A percentile compares a stretch with the other conserved stretches of the same genome.
phyloP scores from a whole-genome alignment of 345 rosid genomes.

The Boechera divaricarpa region DNA sequence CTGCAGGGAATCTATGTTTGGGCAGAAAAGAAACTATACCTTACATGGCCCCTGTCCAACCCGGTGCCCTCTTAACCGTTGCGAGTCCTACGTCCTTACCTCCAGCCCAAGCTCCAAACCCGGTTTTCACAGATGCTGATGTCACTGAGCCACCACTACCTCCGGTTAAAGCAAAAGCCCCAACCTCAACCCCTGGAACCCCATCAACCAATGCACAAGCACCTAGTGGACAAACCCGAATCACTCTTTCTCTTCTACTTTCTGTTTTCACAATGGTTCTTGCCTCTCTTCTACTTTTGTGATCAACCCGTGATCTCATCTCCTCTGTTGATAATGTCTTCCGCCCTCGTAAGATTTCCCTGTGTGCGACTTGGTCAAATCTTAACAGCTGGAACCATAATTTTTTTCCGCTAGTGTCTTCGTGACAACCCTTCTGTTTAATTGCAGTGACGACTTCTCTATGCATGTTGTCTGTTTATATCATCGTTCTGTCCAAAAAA shows the following conservation, averaged over 20 bases:
- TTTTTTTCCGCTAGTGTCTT: background rate
- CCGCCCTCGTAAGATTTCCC: conserved; percentile 4
- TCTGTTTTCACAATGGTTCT: conserved; percentile 52
- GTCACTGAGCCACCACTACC: conserved; percentile 74
- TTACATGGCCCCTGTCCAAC: conserved; percentile 64
- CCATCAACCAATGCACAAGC: conserved; percentile 46
- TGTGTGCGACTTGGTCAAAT: conserved; percentile 23
- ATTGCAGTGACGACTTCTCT: conserved; percentile 19
- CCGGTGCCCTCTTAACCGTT: conserved; percentile 53
- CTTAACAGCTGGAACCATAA: conserved; percentile 28
- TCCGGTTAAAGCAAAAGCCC: conserved; percentile 28
- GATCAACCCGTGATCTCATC: conserved; percentile 38
- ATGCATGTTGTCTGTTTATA: conserved; percentile 28
- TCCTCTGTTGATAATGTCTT: conserved; percentile 25
- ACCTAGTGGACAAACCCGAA: conserved; percentile 57
- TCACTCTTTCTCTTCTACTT: conserved; percentile 49
- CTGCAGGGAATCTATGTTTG: conserved; percentile 71
- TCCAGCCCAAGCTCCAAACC: conserved; percentile 76
- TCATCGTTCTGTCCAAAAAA: conserved; percentile 32
- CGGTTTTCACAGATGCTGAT: conserved; percentile 59
- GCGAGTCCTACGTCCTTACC: conserved; percentile 42
- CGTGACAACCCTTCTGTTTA: conserved; percentile 23
- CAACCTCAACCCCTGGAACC: conserved; percentile 56
- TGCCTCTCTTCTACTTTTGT: conserved; percentile 44
- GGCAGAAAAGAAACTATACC: conserved; percentile 15